Evolutionary conservation across 306 rosid species (phyloP), one percentile per base, ranked within the genome.

Genomic region (Cicer bijugum): DNA sequence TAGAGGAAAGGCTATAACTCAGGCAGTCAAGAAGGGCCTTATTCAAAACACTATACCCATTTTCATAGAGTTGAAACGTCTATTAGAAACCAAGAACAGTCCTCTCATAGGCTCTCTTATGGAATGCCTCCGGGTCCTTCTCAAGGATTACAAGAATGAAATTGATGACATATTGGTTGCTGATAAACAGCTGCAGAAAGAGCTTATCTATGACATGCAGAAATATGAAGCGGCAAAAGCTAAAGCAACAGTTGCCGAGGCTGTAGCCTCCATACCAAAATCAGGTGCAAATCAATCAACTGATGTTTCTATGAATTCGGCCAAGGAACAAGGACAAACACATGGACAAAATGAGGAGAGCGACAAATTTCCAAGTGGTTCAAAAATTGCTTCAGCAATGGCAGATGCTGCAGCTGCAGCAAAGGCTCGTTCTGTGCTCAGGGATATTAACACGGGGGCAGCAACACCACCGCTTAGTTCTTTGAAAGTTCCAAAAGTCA

Each of bases 141-240:
- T 93, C 71, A 91, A 88, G 86, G 98, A 93, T 81, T 91, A 89
- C 94, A 93, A 88, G 77, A 89, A 80, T 63, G 98, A 93, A 82
- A 93, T 93, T 44, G 92, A 91, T 51, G 98, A 93, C 52, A 86
- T 93, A 67, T 78, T 93, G 81, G 85, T 93, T 42, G 98, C 97
- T 52, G 98, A 93, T 77, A 89, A 88, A 89, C 98, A 89, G 81
- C 97, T 93, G 77, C 98, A 91, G 87, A 91, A 82, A 67, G 98
- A 89, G 84, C 91, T 93, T 16, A 62, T 89, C 61, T 91, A 91
- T 48, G 97, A 93, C 80, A 93, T 91, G 85, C 85, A 91, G 39
- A 93, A 91, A 69, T 91, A 85, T 48, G 98, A 93, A 77, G 74
- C 89, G 8, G 82, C 87, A 17, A 89, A 81, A 85, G 88, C 91